Conservation (phyloP, 208 protist species). For the Wallacemonas rigidus region DNA sequence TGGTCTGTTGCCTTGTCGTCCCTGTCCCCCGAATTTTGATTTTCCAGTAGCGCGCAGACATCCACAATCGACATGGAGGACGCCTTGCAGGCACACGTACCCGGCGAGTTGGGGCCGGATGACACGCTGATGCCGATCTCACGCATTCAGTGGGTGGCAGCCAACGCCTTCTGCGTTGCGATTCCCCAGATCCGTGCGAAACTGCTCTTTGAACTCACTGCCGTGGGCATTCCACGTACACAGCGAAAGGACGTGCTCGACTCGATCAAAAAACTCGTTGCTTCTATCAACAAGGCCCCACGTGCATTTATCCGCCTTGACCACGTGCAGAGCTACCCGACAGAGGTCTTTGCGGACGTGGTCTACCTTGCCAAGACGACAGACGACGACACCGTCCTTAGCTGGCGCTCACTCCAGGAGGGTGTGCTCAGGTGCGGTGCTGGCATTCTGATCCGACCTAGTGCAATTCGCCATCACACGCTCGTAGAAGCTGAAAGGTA, state of each 20-base stretch:
- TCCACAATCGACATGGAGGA: background rate
- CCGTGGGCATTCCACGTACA: constrained; percentile 51
- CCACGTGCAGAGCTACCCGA: constrained; percentile 40
- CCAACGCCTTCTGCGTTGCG: constrained; percentile 50
- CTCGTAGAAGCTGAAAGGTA: constrained; percentile 32
- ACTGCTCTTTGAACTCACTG: constrained; percentile 58
- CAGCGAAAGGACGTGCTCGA: constrained; percentile 15
- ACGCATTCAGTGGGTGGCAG: constrained; percentile 46
- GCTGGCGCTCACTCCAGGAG: constrained; percentile 60
- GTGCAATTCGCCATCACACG: constrained; percentile 23
- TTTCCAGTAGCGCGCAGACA: background rate
- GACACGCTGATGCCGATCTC: constrained; percentile 40
- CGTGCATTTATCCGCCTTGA: constrained; percentile 52
- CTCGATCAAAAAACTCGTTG: constrained; percentile 5
- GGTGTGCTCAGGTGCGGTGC: constrained; percentile 37
- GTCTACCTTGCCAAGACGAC: constrained; percentile 33
- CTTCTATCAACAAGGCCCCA: constrained; percentile 25
- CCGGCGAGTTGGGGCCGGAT: constrained; percentile 3
- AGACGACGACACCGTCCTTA: no score
- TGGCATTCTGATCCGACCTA: constrained; percentile 42
- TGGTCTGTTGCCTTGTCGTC: no score
- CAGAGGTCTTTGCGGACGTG: constrained; percentile 54
- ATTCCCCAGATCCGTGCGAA: constrained; percentile 31
- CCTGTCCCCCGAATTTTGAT: background rate
- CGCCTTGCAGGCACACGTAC: background rate